A percentile compares a stretch with the other conserved stretches of the same genome.
Conservation (phyloP, 2,329 filamentous ascomycete genomes). For the Truncatella angustata region DNA sequence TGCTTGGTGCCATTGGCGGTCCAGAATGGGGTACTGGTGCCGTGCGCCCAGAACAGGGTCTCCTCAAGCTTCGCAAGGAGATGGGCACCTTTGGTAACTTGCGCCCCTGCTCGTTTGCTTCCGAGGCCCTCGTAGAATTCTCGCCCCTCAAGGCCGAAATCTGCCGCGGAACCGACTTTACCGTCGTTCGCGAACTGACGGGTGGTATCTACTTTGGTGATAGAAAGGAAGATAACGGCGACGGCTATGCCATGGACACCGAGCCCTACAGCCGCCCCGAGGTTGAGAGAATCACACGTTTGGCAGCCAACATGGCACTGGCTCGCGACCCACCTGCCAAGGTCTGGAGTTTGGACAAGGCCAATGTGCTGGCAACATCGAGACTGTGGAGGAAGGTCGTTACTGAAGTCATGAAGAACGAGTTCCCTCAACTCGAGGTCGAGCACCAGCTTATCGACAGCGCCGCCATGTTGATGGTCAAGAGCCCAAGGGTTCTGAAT, state of each 20-base stretch:
- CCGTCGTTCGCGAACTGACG: slow-evolving; percentile 88
- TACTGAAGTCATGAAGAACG: slow-evolving; percentile 77
- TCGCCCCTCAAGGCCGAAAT: slow-evolving; percentile 86
- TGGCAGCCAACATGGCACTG: slow-evolving; percentile 79
- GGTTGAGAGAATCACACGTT: slow-evolving; percentile 82
- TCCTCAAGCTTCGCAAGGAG: slow-evolving; percentile 88
- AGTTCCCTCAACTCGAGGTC: slow-evolving; percentile 84
- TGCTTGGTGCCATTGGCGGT: slow-evolving; percentile 93
- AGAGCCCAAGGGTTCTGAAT: slow-evolving; percentile 84
- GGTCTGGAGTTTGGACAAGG: slow-evolving; percentile 91
- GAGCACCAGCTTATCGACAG: slow-evolving; percentile 92
- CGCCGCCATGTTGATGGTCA: slow-evolving; percentile 97
- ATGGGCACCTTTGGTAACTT: slow-evolving; percentile 94
- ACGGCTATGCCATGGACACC: slow-evolving; percentile 74
- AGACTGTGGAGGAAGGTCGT: slow-evolving; percentile 88
- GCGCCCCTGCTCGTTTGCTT: slow-evolving; percentile 92
- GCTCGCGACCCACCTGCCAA: slow-evolving; percentile 72
- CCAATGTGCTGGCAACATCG: slow-evolving; percentile 89
- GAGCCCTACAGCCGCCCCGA: slow-evolving; percentile 83
- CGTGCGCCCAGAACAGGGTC: slow-evolving; percentile 88
- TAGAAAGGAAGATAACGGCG: slow-evolving; percentile 74
- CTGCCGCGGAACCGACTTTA: slow-evolving; percentile 86
- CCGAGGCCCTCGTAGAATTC: slow-evolving; percentile 75
- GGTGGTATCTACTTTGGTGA: slow-evolving; percentile 96
- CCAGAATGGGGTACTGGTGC: slow-evolving; percentile 91